Base-by-base conservation (phyloP, 2,329 filamentous ascomycete genomes). In the Curvularia verruculosa region DNA sequence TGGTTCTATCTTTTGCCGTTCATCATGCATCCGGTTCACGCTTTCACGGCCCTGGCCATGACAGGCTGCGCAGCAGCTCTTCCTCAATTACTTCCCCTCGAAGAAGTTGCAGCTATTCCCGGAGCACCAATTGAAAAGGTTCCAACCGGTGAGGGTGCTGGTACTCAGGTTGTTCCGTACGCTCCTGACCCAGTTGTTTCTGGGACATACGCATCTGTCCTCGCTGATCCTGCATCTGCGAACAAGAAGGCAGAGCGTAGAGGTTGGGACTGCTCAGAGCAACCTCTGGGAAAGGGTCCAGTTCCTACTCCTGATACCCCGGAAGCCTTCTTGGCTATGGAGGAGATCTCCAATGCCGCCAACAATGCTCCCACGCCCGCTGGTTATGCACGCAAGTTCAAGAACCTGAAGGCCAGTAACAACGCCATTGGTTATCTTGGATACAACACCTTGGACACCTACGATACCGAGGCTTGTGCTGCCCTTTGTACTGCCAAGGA, bases 191-290 rank as follows among this genome's bases (percentile, higher is more conserved):
- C 37, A 21, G 37, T 40, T 7, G 8, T 40, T 40, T 19, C 29
- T 19, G 19, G 21, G 12, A 48, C 45, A 0, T 48, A 36, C 1
- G 45, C 45, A 2, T 48, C 45, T 0, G 45, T 48, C 18, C 45
- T 48, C 2, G 45, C 45, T 29, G 19, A 48, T 18, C 45, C 45
- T 15, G 45, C 31, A 2, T 48, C 45, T 26, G 45, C 29, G 29
- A 23, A 21, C 29, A 48, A 48, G 19, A 36, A 28, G n/a, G 15
- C 23, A 4, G 31, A 48, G 45, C 45, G 45, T 3, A 36, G 45
- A 37, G 45, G 29, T 10, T 36, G 29, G 29, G 45, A 48, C 45
- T 48, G 45, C 19, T 48, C 45, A 37, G 45, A 48, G 37, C 45
- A 48, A 29, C 29, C 45, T 48, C 18, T 36, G 0, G 45, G 45